Conservation (phyloP, 371 early-diverging fungal species). For the Rhizomucor miehei region DNA sequence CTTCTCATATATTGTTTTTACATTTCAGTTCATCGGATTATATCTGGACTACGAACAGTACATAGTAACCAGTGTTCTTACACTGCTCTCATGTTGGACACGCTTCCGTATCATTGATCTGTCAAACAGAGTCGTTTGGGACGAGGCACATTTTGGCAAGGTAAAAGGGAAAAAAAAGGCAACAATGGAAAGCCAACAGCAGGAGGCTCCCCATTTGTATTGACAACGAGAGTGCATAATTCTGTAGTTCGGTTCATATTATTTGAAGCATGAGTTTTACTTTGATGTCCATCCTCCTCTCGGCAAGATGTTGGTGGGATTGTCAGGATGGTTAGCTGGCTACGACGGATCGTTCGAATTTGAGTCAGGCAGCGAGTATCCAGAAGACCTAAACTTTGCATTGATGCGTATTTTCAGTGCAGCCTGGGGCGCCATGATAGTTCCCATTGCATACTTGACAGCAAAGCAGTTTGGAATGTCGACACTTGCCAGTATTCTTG, state of each 20-base stretch:
- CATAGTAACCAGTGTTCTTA: conserved; percentile 26
- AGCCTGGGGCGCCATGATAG: conserved; percentile 88
- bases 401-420: conserved; percentile 93
- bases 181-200: neutral
- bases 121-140: conserved; percentile 82
- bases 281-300: conserved; percentile 99
- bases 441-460: conserved; percentile 92
- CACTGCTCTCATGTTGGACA: conserved; percentile 70
- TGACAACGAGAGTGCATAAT: no score
- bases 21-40: no score
- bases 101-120: conserved; percentile 78
- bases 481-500: conserved; percentile 57
- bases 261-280: conserved; percentile 90
- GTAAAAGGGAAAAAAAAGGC: conserved; percentile 18
- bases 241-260: conserved; percentile 91
- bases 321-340: conserved; percentile 86
- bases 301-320: conserved; percentile 97
- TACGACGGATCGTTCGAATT: conserved; percentile 93
- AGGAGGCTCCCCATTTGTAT: no score
- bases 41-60: no score
- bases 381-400: conserved; percentile 78
- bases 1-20: no score
- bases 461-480: conserved; percentile 74
- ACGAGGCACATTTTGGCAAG: conserved; percentile 92
- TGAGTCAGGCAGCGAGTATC: conserved; percentile 84